Conservation (phyloP, 1,139 yeast genomes). For the Citeromyces siamensis region DNA sequence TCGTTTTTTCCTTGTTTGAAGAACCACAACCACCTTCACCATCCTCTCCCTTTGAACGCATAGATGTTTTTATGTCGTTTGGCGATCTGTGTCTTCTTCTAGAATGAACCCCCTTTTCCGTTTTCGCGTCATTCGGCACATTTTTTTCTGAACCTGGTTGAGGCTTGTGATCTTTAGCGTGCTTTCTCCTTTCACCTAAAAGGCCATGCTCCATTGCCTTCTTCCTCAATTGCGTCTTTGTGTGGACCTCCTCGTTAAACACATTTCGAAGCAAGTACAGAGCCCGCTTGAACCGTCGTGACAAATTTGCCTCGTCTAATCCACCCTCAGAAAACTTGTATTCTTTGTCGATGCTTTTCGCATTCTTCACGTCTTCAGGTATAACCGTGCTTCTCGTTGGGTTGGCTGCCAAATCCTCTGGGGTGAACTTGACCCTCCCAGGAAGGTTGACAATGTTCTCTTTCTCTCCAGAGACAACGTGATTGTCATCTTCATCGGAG, state of each 20-base stretch:
- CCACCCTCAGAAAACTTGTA: not conserved
- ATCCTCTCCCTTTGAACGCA: no score
- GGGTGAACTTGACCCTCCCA: not conserved
- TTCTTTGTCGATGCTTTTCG: not conserved
- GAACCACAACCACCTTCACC: no score
- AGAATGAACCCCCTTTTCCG: no score
- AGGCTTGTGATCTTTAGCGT: no score
- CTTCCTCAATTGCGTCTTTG: not conserved
- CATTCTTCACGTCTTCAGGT: not conserved
- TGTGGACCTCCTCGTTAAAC: not conserved
- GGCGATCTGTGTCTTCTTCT: no score
- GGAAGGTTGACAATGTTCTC: not conserved
- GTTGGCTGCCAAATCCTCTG: not conserved
- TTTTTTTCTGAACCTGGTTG: no score
- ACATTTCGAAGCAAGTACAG: not conserved
- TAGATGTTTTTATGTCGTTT: no score
- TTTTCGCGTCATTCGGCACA: no score
- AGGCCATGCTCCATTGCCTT: not conserved
- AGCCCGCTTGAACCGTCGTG: not conserved
- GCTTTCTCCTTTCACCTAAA: no score
- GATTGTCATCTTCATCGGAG: constrained; percentile 2
- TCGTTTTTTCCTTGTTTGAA: no score
- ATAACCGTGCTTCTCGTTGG: not conserved
- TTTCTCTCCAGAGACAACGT: no score
- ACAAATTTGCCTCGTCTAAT: not conserved